A percentile compares a stretch with the other conserved stretches of the same genome.
Conservation (phyloP, 805 yeast species). For the Candida michaelii region DNA sequence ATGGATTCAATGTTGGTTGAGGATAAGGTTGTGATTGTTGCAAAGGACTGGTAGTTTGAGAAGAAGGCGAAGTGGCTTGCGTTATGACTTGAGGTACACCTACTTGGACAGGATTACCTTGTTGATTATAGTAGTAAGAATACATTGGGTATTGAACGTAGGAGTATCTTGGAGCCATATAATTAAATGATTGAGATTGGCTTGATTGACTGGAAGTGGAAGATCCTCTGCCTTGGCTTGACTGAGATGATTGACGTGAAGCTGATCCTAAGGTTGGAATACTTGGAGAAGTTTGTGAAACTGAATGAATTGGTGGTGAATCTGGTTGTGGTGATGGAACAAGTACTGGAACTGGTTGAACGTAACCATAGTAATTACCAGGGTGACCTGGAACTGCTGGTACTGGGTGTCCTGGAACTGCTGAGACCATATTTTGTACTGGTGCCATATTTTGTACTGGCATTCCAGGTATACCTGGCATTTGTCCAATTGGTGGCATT, state of each 20-base stretch:
- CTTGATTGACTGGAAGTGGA: slow-evolving; percentile 4
- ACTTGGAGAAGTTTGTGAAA: background rate
- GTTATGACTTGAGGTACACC: background rate
- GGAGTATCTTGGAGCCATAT: background rate
- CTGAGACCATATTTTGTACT: background rate
- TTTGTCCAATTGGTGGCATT: background rate
- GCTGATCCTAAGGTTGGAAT: slow-evolving; percentile 1
- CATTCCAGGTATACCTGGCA: background rate
- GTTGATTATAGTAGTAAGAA: slow-evolving; percentile 2
- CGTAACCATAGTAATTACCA: background rate
- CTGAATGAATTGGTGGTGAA: slow-evolving; percentile 5
- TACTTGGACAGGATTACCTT: background rate
- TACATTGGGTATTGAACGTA: slow-evolving; percentile 6
- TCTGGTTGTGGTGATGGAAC: slow-evolving; percentile 3
- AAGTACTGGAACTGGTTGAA: slow-evolving; percentile 3
- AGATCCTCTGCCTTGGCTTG: slow-evolving; percentile 4
- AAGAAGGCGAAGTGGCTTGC: background rate
- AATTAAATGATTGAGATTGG: slow-evolving; percentile 3
- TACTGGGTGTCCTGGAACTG: background rate
- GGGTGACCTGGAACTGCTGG: background rate
- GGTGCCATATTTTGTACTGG: background rate
- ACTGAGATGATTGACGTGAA: slow-evolving; percentile 1
- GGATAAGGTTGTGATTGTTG: background rate
- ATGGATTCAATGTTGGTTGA: background rate
- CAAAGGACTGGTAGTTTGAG: slow-evolving; percentile 4